Conservation (phyloP, 1,284 basidiomycete genomes). For the Caloboletus inedulis region DNA sequence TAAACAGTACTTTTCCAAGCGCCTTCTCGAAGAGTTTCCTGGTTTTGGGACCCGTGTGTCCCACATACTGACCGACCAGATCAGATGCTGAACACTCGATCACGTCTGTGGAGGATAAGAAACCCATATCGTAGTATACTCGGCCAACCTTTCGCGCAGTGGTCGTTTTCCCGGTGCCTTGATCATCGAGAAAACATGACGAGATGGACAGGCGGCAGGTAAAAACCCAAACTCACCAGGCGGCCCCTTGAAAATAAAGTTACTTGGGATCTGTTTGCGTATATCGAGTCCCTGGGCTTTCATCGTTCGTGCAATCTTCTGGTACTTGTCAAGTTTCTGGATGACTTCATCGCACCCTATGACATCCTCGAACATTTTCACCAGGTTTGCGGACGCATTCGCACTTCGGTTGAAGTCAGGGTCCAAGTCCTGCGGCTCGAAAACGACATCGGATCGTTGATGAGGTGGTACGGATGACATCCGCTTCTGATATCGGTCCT, state of each 20-base stretch:
- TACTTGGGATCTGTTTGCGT: conserved; percentile 52
- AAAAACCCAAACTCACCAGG: conserved; percentile 47
- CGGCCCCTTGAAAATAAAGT: conserved; percentile 68
- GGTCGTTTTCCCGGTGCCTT: conserved; percentile 42
- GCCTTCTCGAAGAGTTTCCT: conserved; percentile 54
- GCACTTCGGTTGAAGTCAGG: conserved; percentile 49
- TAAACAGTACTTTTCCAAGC: conserved; percentile 59
- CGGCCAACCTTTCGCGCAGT: conserved; percentile 43
- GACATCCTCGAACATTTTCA: conserved; percentile 56
- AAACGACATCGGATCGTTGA: conserved; percentile 40
- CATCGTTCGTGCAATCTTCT: conserved; percentile 45
- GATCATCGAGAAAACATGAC: background rate
- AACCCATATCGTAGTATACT: conserved; percentile 61
- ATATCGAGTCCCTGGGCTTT: conserved; percentile 41
- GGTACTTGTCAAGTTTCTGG: conserved; percentile 45
- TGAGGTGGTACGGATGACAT: conserved; percentile 34
- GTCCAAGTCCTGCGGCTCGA: conserved; percentile 61
- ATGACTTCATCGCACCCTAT: conserved; percentile 56
- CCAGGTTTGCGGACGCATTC: conserved; percentile 48
- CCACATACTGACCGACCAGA: conserved; percentile 60
- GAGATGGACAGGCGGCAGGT: background rate
- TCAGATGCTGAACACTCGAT: conserved; percentile 64
- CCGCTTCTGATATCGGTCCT: conserved; percentile 46
- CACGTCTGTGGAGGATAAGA: conserved; percentile 51
- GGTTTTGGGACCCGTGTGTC: conserved; percentile 65